Evolutionary conservation across 2,329 filamentous ascomycete genomes (phyloP).

Genomic region (Claviceps paspali): DNA sequence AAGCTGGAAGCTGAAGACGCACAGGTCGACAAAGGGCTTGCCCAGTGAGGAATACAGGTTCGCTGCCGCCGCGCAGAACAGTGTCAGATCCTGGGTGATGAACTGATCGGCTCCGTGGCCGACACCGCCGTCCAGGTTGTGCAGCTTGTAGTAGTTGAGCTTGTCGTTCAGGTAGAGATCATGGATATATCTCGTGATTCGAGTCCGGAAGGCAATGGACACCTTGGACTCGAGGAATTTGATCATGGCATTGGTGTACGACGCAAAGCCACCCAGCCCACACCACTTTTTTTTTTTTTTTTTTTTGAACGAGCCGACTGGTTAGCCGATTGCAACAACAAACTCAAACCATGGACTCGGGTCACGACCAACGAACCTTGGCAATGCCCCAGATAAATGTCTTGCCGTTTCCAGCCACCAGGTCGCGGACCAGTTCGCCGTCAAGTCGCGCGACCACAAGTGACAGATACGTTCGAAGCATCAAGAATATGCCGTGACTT

Average conservation of each 20-base stretch:
- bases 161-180: conserved; percentile 92
- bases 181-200: conserved; percentile 90
- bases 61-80: conserved; percentile 87
- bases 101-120: conserved; percentile 90
- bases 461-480: conserved; percentile 87
- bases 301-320: conserved; percentile 5
- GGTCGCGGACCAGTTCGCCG: conserved; percentile 87
- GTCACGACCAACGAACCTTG: conserved; percentile 37
- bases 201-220: conserved; percentile 91
- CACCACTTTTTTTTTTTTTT: no score
- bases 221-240: conserved; percentile 97
- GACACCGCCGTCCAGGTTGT: conserved; percentile 83
- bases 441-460: conserved; percentile 84
- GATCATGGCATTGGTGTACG: conserved; percentile 98
- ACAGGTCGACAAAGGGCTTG: conserved; percentile 94
- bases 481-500: conserved; percentile 77
- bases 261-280: conserved; percentile 80
- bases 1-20: conserved; percentile 96
- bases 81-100: conserved; percentile 89
- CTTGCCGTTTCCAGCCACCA: conserved; percentile 88
- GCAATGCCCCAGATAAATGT: conserved; percentile 75
- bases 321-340: neutral
- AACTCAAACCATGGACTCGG: neutral
- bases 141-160: conserved; percentile 89
- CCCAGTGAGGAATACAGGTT: conserved; percentile 90